These are phyloP conservation scores for Yamadazyma phyllophila DNA, from an alignment of 805 yeast species.

Conservation along the genomic window DNA sequence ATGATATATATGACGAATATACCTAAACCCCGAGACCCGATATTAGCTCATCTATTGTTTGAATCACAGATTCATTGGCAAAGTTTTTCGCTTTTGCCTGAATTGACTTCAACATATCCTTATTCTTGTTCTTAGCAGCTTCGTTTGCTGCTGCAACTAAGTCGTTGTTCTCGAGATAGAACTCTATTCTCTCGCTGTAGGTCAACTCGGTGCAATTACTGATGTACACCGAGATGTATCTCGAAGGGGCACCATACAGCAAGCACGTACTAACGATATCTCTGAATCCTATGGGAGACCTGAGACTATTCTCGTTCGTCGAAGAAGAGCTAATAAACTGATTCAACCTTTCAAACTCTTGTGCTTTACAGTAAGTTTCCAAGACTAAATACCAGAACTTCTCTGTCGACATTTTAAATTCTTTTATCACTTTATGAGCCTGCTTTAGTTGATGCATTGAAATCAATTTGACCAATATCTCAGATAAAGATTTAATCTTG, in stretches of 20 bases:
- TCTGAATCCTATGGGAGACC: constrained; percentile 70
- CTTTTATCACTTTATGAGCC: constrained; percentile 29
- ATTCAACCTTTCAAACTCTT: constrained; percentile 34
- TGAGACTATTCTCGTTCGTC: constrained; percentile 28
- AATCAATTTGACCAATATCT: constrained; percentile 27
- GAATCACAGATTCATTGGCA: constrained; percentile 14
- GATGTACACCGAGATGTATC: constrained; percentile 62
- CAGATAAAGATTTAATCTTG: constrained; percentile 23
- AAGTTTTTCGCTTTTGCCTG: constrained; percentile 18
- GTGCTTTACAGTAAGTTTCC: constrained; percentile 24
- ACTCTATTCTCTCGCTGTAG: constrained; percentile 46
- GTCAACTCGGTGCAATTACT: constrained; percentile 46
- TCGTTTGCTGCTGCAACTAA: constrained; percentile 49
- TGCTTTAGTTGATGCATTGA: constrained; percentile 37
- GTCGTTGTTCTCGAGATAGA: constrained; percentile 55
- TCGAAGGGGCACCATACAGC: constrained; percentile 48
- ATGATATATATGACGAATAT: background rate
- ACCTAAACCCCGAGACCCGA: constrained; percentile 26
- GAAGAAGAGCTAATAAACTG: constrained; percentile 25
- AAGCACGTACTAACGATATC: constrained; percentile 58
- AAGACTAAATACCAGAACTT: constrained; percentile 36
- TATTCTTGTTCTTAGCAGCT: constrained; percentile 45
- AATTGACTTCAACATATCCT: constrained; percentile 25
- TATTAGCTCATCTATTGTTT: constrained; percentile 20
- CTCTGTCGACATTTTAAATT: constrained; percentile 28